phyloP scores from a whole-genome alignment of 2,329 filamentous ascomycete genomes.

The Aspergillus vadensis region DNA sequence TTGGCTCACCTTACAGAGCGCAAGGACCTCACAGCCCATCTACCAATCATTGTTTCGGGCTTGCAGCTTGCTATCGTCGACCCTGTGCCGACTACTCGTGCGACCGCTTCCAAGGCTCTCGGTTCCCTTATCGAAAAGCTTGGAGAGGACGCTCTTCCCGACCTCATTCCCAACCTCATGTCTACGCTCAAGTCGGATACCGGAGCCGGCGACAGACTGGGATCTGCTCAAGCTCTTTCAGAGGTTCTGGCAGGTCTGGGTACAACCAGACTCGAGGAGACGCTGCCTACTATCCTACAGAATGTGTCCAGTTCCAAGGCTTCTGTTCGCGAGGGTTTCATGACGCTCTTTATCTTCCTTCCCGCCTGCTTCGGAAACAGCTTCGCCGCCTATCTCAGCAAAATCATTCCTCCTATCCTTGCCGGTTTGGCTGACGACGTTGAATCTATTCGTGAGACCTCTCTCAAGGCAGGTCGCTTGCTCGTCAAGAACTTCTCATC shows the following conservation, averaged over 20 bases:
- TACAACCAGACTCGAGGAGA: conserved; percentile 90
- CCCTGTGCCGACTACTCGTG: conserved; percentile 92
- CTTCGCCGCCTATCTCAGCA: conserved; percentile 92
- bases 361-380: conserved; percentile 99
- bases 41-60: conserved; percentile 89
- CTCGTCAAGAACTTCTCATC: conserved; percentile 98
- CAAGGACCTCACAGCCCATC: conserved; percentile 86
- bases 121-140: conserved; percentile 98
- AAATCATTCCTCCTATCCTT: conserved; percentile 93
- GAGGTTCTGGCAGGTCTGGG: conserved; percentile 95
- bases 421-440: conserved; percentile 93
- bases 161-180: conserved; percentile 97
- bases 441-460: conserved; percentile 95
- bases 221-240: conserved; percentile 92
- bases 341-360: conserved; percentile 99
- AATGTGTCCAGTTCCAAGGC: conserved; percentile 91
- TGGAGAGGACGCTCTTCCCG: conserved; percentile 92
- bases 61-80: conserved; percentile 88
- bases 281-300: conserved; percentile 90
- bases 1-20: conserved; percentile 95
- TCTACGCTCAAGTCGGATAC: conserved; percentile 95
- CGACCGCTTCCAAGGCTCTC: conserved; percentile 91
- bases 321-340: conserved; percentile 94
- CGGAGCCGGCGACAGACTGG: conserved; percentile 90
- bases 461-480: conserved; percentile 86